phyloP scores from a whole-genome alignment of 345 rosid species.

The Eucalyptus erythrocorys region DNA sequence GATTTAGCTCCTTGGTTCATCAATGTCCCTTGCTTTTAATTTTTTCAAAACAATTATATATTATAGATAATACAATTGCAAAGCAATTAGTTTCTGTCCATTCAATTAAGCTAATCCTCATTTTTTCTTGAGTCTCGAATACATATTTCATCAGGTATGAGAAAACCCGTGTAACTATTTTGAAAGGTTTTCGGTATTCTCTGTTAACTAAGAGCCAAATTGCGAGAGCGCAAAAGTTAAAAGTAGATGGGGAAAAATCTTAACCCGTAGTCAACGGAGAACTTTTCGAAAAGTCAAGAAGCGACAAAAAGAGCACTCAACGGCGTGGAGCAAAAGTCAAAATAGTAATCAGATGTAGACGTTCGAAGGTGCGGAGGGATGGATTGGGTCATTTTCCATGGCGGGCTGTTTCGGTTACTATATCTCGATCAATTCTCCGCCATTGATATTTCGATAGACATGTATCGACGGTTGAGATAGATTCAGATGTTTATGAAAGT shows the following conservation, averaged over 20 bases:
- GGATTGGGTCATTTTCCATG: background rate
- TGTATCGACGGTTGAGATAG: no score
- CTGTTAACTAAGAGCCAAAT: no score
- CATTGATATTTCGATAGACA: no score
- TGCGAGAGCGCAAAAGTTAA: background rate
- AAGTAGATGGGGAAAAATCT: background rate
- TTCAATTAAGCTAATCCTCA: background rate
- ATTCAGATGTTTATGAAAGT: no score
- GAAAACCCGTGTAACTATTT: no score
- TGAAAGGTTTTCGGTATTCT: no score
- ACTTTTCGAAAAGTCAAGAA: background rate
- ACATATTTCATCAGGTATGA: no score
- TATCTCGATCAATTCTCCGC: no score
- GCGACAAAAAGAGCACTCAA: background rate
- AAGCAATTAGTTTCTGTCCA: background rate
- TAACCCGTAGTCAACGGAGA: background rate
- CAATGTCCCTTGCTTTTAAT: background rate
- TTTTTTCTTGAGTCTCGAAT: background rate
- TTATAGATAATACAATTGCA: background rate
- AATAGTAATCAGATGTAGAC: background rate
- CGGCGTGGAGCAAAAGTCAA: background rate
- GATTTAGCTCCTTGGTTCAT: background rate
- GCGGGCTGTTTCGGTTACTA: no score
- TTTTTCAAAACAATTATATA: no score
- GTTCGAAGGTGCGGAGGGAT: background rate